Conservation (phyloP, 768 basidiomycete genomes). For the Terana coerulea region DNA sequence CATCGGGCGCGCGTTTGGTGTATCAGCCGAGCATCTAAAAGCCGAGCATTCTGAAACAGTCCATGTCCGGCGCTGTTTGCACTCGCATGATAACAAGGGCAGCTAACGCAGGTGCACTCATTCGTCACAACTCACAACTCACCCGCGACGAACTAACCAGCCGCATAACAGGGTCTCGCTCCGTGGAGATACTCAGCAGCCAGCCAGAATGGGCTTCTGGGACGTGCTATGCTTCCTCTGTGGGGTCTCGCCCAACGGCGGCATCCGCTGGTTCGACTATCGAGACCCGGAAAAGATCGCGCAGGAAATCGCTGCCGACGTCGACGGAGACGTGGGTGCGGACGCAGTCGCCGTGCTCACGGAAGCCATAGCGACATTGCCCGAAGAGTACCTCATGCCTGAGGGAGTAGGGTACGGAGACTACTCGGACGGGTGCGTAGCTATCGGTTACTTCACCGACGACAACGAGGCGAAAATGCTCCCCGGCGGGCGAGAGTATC, state of each 20-base stretch:
- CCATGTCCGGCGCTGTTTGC: too few relatives aligned
- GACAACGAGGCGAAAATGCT: not conserved
- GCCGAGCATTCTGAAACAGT: too few relatives aligned
- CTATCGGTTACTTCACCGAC: constrained; percentile 6
- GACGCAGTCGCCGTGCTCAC: not conserved
- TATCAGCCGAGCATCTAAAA: too few relatives aligned
- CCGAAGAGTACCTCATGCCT: not conserved
- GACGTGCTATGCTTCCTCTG: constrained; percentile 3
- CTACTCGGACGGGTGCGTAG: constrained; percentile 1
- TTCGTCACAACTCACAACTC: too few relatives aligned
- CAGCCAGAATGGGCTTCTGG: constrained; percentile 6
- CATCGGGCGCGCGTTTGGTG: too few relatives aligned
- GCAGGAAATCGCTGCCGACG: not conserved
- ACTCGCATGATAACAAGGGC: too few relatives aligned
- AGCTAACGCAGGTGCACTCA: too few relatives aligned
- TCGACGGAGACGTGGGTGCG: not conserved
- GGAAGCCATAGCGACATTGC: not conserved
- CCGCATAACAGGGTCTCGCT: too few relatives aligned
- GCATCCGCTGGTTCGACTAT: not conserved
- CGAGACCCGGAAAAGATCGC: not conserved
- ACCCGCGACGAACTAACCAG: too few relatives aligned
- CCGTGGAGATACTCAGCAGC: too few relatives aligned
- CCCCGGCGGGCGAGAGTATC: not conserved
- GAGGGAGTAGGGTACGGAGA: not conserved
- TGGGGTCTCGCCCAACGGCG: not conserved